Evolutionary conservation across 306 rosid genomes (phyloP), one percentile per base, ranked within the genome.

Genomic region (Glycine latifolia): DNA sequence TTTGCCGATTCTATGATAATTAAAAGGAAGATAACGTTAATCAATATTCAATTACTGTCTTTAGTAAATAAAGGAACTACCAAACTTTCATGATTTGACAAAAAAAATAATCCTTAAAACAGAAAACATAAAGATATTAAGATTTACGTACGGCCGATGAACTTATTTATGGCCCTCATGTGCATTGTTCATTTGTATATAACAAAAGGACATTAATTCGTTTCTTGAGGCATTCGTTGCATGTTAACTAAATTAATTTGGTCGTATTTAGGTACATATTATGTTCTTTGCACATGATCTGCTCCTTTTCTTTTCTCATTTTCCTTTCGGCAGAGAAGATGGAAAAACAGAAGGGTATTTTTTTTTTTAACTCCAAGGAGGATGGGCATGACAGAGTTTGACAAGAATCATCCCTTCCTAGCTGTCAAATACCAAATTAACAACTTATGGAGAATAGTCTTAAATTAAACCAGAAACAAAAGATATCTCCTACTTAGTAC

Each of bases 221-320:
- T 26, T 13, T 62, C 48, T 26, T 62, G 12, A 65, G 48, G 31
- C 60, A 79, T 71, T 71, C 39, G 61, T 70, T 58, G 63, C 53
- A 58, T 71, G 72, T 47, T 2, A 15, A 60, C 41, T 44, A 10
- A 35, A 54, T 14, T 14, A 17, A 58, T 12, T 67, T 53, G 54
- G 56, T 37, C 10, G 35, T 26, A 60, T 39, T 54, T 49, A 56
- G 60, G 20, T 44, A 31, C 14, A 0, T 11, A 2, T 59, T 69
- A 59, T 60, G 49, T 72, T 48, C 33, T 61, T 7, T 33, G 71
- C 83, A 79, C 63, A 1, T 70, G 83, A 14, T 15, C 26, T 70
- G 77, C 47, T 70, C 6, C 54, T 37, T 3, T 16, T 10, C 2
- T 47, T 60, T 56, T 70, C 15, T 35, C 16, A 3, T 31, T 6